Percentiles rank a stretch among this genome's conserved stretches.
These are phyloP conservation scores for Triangularia verruculosa DNA, from an alignment of 2,329 filamentous ascomycete species.

Conservation along the genomic window DNA sequence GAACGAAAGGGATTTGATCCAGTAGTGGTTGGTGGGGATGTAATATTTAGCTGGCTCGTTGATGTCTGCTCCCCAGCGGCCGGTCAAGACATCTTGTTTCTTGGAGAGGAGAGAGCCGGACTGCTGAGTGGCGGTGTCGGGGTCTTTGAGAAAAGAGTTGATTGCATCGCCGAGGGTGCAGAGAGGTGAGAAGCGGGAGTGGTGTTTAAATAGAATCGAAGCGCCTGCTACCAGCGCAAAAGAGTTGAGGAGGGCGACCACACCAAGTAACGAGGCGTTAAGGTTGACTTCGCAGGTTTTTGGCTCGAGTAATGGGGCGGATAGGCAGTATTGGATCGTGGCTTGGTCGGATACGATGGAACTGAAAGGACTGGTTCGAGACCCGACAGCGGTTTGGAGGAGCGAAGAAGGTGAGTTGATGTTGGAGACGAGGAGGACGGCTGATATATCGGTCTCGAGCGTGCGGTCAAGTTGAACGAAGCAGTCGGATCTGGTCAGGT, in stretches of 20 bases:
- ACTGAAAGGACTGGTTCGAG: neutral
- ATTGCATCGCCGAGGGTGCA: conserved; percentile 51
- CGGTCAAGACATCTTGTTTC: conserved; percentile 44
- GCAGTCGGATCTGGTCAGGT: conserved; percentile 34
- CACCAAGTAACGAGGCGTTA: conserved; percentile 43
- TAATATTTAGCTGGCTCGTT: conserved; percentile 43
- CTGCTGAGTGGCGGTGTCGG: conserved; percentile 42
- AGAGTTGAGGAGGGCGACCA: conserved; percentile 42
- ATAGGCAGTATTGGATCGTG: conserved; percentile 36
- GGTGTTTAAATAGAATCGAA: conserved; percentile 29
- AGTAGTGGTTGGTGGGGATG: conserved; percentile 40
- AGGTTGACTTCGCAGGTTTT: conserved; percentile 42
- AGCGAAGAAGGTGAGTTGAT: conserved; percentile 16
- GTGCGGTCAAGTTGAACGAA: conserved; percentile 32
- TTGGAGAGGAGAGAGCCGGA: conserved; percentile 43
- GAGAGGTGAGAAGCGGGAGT: conserved; percentile 41
- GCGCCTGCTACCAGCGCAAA: conserved; percentile 36
- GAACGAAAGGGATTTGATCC: conserved; percentile 44
- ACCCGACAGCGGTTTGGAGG: neutral
- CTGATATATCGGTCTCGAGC: conserved; percentile 32
- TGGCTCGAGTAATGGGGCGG: conserved; percentile 19
- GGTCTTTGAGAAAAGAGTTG: conserved; percentile 46
- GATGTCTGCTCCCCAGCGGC: conserved; percentile 38
- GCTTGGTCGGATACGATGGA: conserved; percentile 21
- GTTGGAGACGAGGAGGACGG: conserved; percentile 35